Percentiles rank a stretch among this genome's conserved stretches.
Conservation (phyloP, 495 filamentous ascomycete genomes). For the Tricharina praecox region DNA sequence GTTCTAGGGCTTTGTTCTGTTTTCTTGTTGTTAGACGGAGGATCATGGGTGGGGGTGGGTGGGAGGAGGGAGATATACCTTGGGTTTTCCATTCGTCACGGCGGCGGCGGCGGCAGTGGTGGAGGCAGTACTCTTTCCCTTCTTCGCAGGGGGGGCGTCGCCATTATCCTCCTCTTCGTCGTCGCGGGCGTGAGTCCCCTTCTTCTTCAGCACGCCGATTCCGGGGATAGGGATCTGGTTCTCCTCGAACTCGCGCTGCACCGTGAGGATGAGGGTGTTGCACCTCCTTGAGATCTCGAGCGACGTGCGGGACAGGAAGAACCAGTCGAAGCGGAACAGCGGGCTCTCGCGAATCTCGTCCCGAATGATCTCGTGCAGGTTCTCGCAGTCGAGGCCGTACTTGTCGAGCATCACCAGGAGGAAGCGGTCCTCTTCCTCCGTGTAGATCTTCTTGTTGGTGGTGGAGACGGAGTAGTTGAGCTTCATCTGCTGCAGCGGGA, state of each 20-base stretch:
- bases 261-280: conserved; percentile 82
- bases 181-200: conserved; percentile 54
- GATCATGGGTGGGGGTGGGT: no score
- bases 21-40: neutral
- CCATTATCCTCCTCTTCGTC: conserved; percentile 66
- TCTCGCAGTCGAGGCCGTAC: conserved; percentile 72
- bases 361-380: conserved; percentile 68
- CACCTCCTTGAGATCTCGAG: conserved; percentile 82
- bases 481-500: conserved; percentile 91
- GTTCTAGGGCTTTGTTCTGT: conserved; percentile 48
- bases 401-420: conserved; percentile 82
- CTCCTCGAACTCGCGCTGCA: conserved; percentile 82
- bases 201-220: conserved; percentile 44
- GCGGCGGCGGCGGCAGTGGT: conserved; percentile 38
- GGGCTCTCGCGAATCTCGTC: conserved; percentile 89
- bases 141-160: conserved; percentile 75
- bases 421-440: conserved; percentile 96
- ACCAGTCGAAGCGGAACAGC: conserved; percentile 97
- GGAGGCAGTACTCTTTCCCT: conserved; percentile 60
- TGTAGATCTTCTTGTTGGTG: conserved; percentile 99
- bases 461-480: conserved; percentile 98
- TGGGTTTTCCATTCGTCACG: conserved; percentile 37
- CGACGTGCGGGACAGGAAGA: conserved; percentile 87
- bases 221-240: conserved; percentile 31
- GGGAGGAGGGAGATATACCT: conserved; percentile 33